Conservation (phyloP, 257 asterid genomes). For the Solanum sitiens region DNA sequence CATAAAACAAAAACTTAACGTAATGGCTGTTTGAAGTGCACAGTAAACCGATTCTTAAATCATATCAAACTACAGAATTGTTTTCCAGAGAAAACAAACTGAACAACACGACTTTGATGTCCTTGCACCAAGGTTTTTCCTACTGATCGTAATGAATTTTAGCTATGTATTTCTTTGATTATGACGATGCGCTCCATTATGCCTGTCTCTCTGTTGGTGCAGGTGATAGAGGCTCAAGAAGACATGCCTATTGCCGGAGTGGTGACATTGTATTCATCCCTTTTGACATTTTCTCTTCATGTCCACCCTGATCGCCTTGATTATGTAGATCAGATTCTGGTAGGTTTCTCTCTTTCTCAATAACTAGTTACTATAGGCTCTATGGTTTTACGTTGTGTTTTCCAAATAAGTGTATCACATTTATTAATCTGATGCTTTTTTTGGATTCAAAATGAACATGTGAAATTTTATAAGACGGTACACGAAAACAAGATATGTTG, state of each 20-base stretch:
- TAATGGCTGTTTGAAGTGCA: neutral
- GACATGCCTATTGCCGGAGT: conserved; percentile 76
- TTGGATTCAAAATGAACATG: neutral
- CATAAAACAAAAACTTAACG: neutral
- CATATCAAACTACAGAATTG: neutral
- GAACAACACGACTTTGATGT: neutral
- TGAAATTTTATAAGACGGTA: neutral
- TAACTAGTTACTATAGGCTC: neutral
- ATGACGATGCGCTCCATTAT: neutral
- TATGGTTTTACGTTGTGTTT: neutral
- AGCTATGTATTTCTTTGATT: neutral
- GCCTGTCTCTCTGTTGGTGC: conserved; percentile 22
- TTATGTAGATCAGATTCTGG: conserved; percentile 94
- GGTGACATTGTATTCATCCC: conserved; percentile 86
- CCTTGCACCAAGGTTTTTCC: neutral
- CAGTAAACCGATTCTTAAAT: neutral
- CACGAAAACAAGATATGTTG: neutral
- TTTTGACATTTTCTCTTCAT: conserved; percentile 88
- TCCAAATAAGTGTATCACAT: neutral
- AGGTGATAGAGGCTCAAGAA: conserved; percentile 98
- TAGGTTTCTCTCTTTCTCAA: conserved; percentile 11
- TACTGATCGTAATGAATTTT: neutral
- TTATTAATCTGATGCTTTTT: neutral
- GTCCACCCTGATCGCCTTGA: conserved; percentile 97
- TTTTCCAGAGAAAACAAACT: neutral